Conservation (phyloP, 495 filamentous ascomycete species). For the Penicillium crystallinum region DNA sequence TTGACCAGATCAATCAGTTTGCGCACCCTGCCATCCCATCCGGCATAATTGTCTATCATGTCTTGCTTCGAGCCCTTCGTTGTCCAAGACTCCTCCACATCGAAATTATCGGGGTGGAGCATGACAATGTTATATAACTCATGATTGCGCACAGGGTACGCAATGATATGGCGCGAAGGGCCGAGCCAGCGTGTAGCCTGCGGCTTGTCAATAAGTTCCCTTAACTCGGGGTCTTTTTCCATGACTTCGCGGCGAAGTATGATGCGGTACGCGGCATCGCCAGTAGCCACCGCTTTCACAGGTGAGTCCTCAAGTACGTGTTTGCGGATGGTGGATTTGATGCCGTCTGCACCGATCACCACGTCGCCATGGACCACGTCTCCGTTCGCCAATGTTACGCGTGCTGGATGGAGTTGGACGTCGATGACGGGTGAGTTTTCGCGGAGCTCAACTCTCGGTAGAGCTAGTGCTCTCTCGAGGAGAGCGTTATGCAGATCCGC, state of each 20-base stretch:
- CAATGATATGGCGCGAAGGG: conserved; percentile 40
- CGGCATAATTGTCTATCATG: conserved; percentile 37
- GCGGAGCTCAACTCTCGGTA: conserved; percentile 34
- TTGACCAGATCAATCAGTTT: conserved; percentile 34
- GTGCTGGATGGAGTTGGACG: conserved; percentile 27
- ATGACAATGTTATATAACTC: conserved; percentile 43
- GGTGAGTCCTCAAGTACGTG: conserved; percentile 24
- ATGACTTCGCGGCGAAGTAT: conserved; percentile 34
- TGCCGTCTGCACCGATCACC: conserved; percentile 44
- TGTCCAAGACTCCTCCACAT: conserved; percentile 40
- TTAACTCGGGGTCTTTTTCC: conserved; percentile 33
- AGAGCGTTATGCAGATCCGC: conserved; percentile 43
- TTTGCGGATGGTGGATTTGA: conserved; percentile 38
- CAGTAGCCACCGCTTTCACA: conserved; percentile 31
- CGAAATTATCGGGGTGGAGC: conserved; percentile 34
- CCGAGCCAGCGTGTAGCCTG: conserved; percentile 42
- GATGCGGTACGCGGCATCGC: conserved; percentile 44
- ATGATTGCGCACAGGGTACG: conserved; percentile 39
- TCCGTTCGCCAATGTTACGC: conserved; percentile 33
- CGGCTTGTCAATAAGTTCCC: conserved; percentile 32
- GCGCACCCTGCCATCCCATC: conserved; percentile 32
- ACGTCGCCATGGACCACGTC: conserved; percentile 34
- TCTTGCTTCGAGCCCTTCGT: conserved; percentile 39
- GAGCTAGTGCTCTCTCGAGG: conserved; percentile 30
- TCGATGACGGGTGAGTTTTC: conserved; percentile 30